phyloP scores from a whole-genome alignment of 495 filamentous ascomycete species.

The Emericellopsis terricola region DNA sequence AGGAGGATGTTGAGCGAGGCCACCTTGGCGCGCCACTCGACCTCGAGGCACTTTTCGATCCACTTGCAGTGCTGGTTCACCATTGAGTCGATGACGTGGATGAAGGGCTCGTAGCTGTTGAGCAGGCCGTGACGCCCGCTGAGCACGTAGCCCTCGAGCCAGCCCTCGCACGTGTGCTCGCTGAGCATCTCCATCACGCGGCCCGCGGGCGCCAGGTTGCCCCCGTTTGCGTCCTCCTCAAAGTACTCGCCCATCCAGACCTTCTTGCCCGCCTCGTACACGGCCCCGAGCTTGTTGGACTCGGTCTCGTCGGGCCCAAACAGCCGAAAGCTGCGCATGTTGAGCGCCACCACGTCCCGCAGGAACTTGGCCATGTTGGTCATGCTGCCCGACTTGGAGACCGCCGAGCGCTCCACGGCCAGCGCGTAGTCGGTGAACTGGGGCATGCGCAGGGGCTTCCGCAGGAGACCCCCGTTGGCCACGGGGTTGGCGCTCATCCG shows the following conservation, averaged over 20 bases:
- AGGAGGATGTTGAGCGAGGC: slow-evolving; percentile 58
- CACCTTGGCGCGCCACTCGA: slow-evolving; percentile 49
- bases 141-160: slow-evolving; percentile 59
- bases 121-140: slow-evolving; percentile 52
- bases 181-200: slow-evolving; percentile 65
- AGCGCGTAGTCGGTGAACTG: slow-evolving; percentile 46
- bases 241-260: slow-evolving; percentile 63
- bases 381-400: slow-evolving; percentile 37
- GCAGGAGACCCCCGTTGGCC: slow-evolving; percentile 45
- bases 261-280: slow-evolving; percentile 55
- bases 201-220: slow-evolving; percentile 43
- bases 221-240: slow-evolving; percentile 48
- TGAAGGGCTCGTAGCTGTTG: slow-evolving; percentile 64
- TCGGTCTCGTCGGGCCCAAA: slow-evolving; percentile 65
- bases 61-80: slow-evolving; percentile 69
- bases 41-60: slow-evolving; percentile 57
- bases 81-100: slow-evolving; percentile 65
- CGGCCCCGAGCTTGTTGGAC: slow-evolving; percentile 50
- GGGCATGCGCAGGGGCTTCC: slow-evolving; percentile 42
- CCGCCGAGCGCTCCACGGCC: slow-evolving; percentile 32
- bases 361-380: slow-evolving; percentile 43
- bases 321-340: slow-evolving; percentile 45
- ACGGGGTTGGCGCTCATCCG: slow-evolving; percentile 60
- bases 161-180: slow-evolving; percentile 60
- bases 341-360: slow-evolving; percentile 39